Base-by-base conservation (phyloP, 2,329 filamentous ascomycete species). In the Orbilia quercus region DNA sequence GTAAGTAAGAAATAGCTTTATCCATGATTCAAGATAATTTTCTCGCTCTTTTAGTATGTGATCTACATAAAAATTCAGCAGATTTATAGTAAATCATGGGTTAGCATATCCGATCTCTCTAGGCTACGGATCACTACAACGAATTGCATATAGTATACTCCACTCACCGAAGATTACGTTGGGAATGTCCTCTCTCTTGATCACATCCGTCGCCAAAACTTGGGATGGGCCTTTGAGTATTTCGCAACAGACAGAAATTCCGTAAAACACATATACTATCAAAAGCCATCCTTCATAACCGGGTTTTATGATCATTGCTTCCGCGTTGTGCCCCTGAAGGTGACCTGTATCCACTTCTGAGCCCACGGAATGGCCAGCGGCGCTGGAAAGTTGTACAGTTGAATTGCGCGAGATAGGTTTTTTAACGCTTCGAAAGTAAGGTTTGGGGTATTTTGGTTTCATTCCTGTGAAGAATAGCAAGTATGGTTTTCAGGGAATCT, bases 341-440 rank as follows among this genome's bases (percentile, higher is more conserved):
- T 28, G 23, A 28, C 9, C 22, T 6, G 3, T 28, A 51, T 34
- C 47, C 20, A 51, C 20, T n/a, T 25, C 12, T 2, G 14, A 5
- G n/a, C 11, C 20, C 22, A 31, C 11, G 47, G 22, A 28, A 4
- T 51, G 16, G 25, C 20, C 6, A 51, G n/a, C 31, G 20, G 11
- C 9, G 47, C 14, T 7, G 25, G n/a, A 12, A 14, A 2, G n/a
- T n/a, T 28, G 31, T 51, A 28, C n/a, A 3, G 4, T 22, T 51
- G 47, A 28, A 28, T 9, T n/a, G n/a, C 7, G n/a, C 11, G 6
- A 14, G 47, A 16, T 14, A 28, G 2, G 7, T 28, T 28, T 31
- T 51, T 51, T n/a, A 51, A n/a, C n/a, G 28, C 47, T n/a, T 51
- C 11, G 22, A 51, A 51, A 28, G 22, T 28, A n/a, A 51, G 20